These are phyloP conservation scores for Termitomyces sp. DNA, from an alignment of 768 basidiomycete genomes.

Conservation along the genomic window DNA sequence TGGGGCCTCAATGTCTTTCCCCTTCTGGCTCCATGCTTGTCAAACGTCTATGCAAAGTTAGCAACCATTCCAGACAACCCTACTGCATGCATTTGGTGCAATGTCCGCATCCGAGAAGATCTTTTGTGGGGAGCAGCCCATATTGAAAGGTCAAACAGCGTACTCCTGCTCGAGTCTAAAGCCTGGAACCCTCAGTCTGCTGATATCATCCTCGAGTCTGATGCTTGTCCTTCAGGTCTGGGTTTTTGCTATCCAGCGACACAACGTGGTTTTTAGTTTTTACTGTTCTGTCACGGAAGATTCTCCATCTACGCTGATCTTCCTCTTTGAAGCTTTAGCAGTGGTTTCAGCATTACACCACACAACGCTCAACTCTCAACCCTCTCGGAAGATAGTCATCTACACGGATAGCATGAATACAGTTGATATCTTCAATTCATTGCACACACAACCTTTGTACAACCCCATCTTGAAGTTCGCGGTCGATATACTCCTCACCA, in stretches of 20 bases:
- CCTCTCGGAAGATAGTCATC: not conserved
- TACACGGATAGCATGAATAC: not conserved
- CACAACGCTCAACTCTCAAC: no score
- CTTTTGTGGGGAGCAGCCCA: not conserved
- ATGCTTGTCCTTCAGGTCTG: no score
- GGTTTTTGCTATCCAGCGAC: no score
- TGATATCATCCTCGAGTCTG: no score
- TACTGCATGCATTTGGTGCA: not conserved
- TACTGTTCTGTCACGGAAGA: no score
- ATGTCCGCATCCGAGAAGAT: not conserved
- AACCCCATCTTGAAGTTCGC: not conserved
- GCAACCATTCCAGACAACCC: not conserved
- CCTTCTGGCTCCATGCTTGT: not conserved
- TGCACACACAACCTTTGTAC: not conserved
- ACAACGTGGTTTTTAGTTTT: no score
- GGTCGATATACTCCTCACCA: not conserved
- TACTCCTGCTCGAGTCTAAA: no score
- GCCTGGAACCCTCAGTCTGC: no score
- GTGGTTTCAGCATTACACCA: not conserved
- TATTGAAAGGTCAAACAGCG: not conserved
- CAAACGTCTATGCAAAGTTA: slow-evolving; percentile 15
- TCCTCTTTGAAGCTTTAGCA: no score
- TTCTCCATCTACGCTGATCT: no score
- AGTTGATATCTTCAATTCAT: no score
- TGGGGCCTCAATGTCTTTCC: not conserved